Base-by-base conservation (phyloP, 768 basidiomycete species). In the Cyathus striatus region DNA sequence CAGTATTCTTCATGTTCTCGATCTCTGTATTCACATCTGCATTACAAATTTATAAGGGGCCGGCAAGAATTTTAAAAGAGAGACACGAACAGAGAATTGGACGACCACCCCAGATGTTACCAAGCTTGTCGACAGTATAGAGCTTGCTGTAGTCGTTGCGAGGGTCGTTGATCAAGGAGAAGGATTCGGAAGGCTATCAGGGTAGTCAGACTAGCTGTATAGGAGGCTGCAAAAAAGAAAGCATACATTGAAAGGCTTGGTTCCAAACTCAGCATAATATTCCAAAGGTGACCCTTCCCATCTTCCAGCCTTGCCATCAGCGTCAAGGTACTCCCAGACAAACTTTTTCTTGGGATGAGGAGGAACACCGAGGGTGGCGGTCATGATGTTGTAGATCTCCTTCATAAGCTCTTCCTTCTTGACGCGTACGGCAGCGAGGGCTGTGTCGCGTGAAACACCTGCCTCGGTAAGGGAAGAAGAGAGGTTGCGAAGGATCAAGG, bases 151-250 rank as follows among this genome's bases (percentile, higher is more conserved):
- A 91, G 16, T 69, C 68, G 57, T 97, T 94, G 20, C 95, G 78
- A 7, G 95, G 94, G 59, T 98, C 95, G 54, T 98, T 86, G 61
- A 98, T 91, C 10, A 98, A 75, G 26, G 92, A 95, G 73, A 98
- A 95, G 2, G 75, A 83, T 20, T 92, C 87, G 3, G 70, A 57
- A 2, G 83, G 80, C 78, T 87, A n/a, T n/a, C n/a, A n/a, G 42
- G 27, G 27, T 44, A 23, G 49, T 23, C 21, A 16, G n/a, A 17
- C 37, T 36, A 37, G 12, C 9, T n/a, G 33, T 20, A 30, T 36
- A 33, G 23, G 14, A 34, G 33, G 33, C 26, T n/a, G 40, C 44
- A 4, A 39, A 35, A 18, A 23, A 27, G 34, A 9, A 16, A 32
- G 64, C 74, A 20, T 45, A 83, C 81, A n/a, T n/a, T n/a, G n/a